Percentiles rank a stretch among this genome's conserved stretches.
Evolutionary conservation across 169 alveolate genomes (phyloP).

Genomic region (Miamiensis avidus): DNA sequence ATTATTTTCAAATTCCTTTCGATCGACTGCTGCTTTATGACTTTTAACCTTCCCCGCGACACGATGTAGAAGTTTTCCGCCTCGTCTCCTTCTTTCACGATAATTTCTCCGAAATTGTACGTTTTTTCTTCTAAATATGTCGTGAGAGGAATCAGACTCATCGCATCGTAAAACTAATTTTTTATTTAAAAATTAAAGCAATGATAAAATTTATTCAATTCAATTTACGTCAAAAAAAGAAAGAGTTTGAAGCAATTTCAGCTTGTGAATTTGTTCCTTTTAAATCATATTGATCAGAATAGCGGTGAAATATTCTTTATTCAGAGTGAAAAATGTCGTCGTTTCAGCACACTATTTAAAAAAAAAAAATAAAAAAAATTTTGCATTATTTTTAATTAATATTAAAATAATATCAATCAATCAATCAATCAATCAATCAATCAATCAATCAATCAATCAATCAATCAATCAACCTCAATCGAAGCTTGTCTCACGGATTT

Average conservation of each 20-base stretch:
- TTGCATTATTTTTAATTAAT: no score
- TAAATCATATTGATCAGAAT: background rate
- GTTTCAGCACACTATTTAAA: background rate
- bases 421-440: no score
- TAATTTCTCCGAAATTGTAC: background rate
- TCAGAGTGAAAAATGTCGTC: background rate
- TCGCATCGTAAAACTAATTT: background rate
- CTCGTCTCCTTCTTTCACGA: background rate
- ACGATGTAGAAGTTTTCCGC: background rate
- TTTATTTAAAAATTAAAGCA: background rate
- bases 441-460: no score
- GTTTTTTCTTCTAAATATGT: background rate
- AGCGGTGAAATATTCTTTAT: background rate
- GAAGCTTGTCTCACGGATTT: background rate
- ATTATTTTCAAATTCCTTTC: background rate
- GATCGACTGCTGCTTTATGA: background rate
- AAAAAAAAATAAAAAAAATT: no score
- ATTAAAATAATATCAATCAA: no score
- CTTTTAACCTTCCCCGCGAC: background rate
- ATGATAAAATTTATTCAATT: no score
- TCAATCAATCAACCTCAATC: no score
- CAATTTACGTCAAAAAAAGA: background rate
- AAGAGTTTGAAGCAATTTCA: background rate
- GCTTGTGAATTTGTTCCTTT: background rate
- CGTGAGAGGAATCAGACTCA: background rate